These are phyloP conservation scores for Sarcocystis neurona DNA, from an alignment of 169 alveolate species.

Conservation along the genomic window DNA sequence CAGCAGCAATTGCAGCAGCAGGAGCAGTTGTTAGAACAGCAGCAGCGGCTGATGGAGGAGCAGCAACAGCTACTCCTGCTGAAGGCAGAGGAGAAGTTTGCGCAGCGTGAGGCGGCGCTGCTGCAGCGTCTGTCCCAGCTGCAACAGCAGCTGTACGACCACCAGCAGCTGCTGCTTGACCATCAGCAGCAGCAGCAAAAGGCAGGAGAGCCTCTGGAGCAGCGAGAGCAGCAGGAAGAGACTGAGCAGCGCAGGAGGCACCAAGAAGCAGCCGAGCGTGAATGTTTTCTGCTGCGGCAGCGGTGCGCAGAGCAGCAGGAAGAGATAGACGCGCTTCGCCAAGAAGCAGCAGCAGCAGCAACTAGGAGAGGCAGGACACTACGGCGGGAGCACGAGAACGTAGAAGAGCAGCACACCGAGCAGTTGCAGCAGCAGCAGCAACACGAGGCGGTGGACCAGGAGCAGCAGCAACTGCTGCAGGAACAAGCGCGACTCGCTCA, in stretches of 20 bases:
- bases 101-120: no score
- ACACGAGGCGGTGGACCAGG: conserved; percentile 24
- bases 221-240: background rate
- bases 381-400: background rate
- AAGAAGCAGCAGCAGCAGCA: background rate
- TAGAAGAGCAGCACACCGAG: conserved; percentile 1
- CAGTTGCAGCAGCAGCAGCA: background rate
- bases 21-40: no score
- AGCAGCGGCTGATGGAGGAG: no score
- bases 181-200: no score
- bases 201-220: background rate
- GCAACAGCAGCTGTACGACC: no score
- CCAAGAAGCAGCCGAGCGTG: background rate
- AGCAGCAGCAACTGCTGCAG: background rate
- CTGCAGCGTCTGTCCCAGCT: no score
- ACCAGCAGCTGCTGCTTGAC: no score
- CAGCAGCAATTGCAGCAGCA: no score
- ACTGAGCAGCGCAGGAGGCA: background rate
- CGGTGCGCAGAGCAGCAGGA: background rate
- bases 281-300: background rate
- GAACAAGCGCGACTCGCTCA: background rate
- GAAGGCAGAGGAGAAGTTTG: no score
- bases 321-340: background rate
- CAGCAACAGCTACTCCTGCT: no score
- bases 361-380: background rate